Conservation (phyloP, 2,329 filamentous ascomycete species). For the Lachnellula suecica region DNA sequence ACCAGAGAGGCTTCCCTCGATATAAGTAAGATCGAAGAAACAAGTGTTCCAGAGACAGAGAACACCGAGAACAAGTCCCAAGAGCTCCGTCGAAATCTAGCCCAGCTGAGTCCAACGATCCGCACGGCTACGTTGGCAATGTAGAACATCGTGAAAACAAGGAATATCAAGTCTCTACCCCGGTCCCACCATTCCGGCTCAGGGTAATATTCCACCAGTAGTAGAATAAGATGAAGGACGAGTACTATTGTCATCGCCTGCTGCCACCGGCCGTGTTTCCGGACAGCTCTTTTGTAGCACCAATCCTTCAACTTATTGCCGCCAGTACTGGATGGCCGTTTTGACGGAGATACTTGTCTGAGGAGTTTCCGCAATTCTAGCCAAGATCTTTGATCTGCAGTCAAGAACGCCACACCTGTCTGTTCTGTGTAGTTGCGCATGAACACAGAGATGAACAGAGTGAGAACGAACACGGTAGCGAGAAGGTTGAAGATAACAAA, state of each 20-base stretch:
- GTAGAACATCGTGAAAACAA: slow-evolving; percentile 80
- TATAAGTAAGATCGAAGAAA: slow-evolving; percentile 77
- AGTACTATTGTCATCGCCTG: slow-evolving; percentile 75
- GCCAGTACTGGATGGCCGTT: slow-evolving; percentile 78
- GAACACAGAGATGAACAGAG: slow-evolving; percentile 96
- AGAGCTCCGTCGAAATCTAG: slow-evolving; percentile 84
- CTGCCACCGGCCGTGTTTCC: slow-evolving; percentile 94
- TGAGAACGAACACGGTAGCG: slow-evolving; percentile 93
- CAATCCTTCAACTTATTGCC: slow-evolving; percentile 81
- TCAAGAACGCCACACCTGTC: slow-evolving; percentile 93
- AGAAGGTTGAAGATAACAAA: slow-evolving; percentile 96
- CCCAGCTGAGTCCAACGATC: slow-evolving; percentile 86
- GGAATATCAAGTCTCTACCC: slow-evolving; percentile 73
- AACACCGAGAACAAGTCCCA: slow-evolving; percentile 92
- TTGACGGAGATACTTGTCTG: slow-evolving; percentile 90
- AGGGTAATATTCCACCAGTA: slow-evolving; percentile 83
- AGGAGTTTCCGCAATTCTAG: slow-evolving; percentile 90
- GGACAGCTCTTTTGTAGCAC: slow-evolving; percentile 92
- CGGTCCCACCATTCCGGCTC: slow-evolving; percentile 71
- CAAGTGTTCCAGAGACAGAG: slow-evolving; percentile 75
- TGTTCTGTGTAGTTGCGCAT: slow-evolving; percentile 99
- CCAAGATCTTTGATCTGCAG: slow-evolving; percentile 95
- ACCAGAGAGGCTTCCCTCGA: slow-evolving; percentile 54
- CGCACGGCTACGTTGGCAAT: slow-evolving; percentile 80
- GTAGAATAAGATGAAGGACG: slow-evolving; percentile 76